Base-by-base conservation (phyloP, 768 basidiomycete species). In the Asterophora parasitica region DNA sequence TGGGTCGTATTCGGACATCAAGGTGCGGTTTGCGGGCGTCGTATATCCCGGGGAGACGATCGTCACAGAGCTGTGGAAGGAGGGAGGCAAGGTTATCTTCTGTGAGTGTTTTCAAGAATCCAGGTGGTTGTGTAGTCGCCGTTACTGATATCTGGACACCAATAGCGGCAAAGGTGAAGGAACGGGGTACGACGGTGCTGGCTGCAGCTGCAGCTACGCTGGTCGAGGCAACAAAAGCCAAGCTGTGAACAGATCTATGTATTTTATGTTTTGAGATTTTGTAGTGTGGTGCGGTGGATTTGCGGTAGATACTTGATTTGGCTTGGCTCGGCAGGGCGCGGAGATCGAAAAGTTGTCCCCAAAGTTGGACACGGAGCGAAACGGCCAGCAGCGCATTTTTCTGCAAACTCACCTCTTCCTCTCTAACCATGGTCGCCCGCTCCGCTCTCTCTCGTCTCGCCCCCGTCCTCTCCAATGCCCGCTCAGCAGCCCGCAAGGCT, bases 1-100 rank as follows among this genome's bases (percentile, higher is more conserved):
- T 60, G 96, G 96, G 10, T 64, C 78, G 12, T 95, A 77, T 71
- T 81, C 81, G 58, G 92, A 97, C 62, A 95, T 99, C 73, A 99
- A 98, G 78, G 92, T 91, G 50, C 81, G 95, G 28, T 95, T 98
- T 65, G 81, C 87, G 0, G 92, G 92, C 3, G 82, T 91, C 2
- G 92, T 98, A 17, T 94, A 86, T 62, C 96, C 95, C 2, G 95
- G 94, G 0, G 93, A 98, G 68, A 98, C 95, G 1, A 76, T 98
- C 44, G 73, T 92, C 11, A 99, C 95, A 0, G 83, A 91, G 63
- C 97, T 98, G 95, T 99, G 96, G 96, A 96, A 93, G 64, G 92
- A 96, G 58, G 89, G 85, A 2, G 66, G 77, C 51, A 96, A 83
- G 68, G 84, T 98, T 46, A 82, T 97, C 42, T 99, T 99, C 65